Percentiles rank a stretch among this genome's conserved stretches.
phyloP scores from a whole-genome alignment of 768 basidiomycete genomes.

The Mycena albidolilacea region DNA sequence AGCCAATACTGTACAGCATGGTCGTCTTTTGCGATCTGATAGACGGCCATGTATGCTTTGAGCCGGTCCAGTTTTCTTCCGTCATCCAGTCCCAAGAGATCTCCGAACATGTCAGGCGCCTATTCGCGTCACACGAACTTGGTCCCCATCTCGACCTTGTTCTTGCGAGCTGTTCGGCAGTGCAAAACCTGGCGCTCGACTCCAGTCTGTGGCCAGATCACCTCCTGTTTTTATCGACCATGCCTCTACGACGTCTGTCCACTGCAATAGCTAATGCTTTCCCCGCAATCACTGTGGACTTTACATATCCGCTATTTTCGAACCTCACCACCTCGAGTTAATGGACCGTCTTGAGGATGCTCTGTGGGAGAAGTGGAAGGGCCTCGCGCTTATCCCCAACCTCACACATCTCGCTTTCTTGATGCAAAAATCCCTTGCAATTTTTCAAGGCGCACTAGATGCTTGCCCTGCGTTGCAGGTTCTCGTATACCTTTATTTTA shows the following conservation, averaged over 20 bases:
- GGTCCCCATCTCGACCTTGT: not conserved
- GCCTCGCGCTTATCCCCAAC: slow-evolving; percentile 8
- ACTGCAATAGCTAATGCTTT: not conserved
- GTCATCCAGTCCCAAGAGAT: slow-evolving; percentile 14
- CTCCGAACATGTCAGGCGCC: slow-evolving; percentile 9
- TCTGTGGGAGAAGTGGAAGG: slow-evolving; percentile 8
- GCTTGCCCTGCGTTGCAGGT: slow-evolving; percentile 1
- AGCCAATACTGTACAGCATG: slow-evolving; percentile 18
- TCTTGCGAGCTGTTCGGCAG: not conserved
- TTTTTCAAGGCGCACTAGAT: slow-evolving; percentile 2
- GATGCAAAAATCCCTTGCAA: not conserved
- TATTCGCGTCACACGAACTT: not conserved
- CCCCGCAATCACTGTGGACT: not conserved
- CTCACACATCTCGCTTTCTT: slow-evolving; percentile 21
- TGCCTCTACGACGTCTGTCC: slow-evolving; percentile 10
- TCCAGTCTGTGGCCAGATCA: not conserved
- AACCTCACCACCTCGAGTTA: slow-evolving; percentile 15
- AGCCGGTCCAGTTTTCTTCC: not conserved
- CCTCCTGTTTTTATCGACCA: not conserved
- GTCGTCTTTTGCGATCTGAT: slow-evolving; percentile 8
- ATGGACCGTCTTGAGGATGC: not conserved
- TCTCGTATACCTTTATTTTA: not conserved
- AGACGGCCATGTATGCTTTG: slow-evolving; percentile 7
- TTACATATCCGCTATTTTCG: slow-evolving; percentile 13
- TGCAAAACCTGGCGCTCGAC: not conserved